phyloP scores from a whole-genome alignment of 352 stramenopile species.

The Phytophthora crassamura region DNA sequence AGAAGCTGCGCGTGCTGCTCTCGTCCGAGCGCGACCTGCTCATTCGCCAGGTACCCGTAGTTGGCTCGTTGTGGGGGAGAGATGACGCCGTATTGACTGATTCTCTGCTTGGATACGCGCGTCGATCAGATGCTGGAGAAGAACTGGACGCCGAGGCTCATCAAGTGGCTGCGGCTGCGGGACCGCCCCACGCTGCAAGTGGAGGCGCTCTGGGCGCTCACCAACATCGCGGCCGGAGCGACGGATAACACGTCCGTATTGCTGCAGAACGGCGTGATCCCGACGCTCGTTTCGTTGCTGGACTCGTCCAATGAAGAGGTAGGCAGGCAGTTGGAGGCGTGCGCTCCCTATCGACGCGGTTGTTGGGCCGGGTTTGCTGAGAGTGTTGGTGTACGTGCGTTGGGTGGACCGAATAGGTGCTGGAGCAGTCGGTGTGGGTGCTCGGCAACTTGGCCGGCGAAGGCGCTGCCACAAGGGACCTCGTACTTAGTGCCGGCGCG shows the following conservation, averaged over 20 bases:
- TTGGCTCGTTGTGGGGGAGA: not conserved
- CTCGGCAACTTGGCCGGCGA: constrained; percentile 93
- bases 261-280: constrained; percentile 93
- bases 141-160: constrained; percentile 87
- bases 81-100: constrained; percentile 16
- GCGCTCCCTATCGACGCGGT: constrained; percentile 23
- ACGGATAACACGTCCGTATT: constrained; percentile 93
- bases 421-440: constrained; percentile 95
- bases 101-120: not conserved
- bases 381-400: constrained; percentile 32
- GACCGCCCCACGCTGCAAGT: constrained; percentile 89
- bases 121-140: constrained; percentile 84
- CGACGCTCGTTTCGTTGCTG: constrained; percentile 91
- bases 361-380: constrained; percentile 37
- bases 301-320: constrained; percentile 93
- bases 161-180: constrained; percentile 84
- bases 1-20: constrained; percentile 87
- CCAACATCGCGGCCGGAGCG: constrained; percentile 94
- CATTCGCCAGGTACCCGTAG: constrained; percentile 74
- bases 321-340: constrained; percentile 22
- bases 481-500: constrained; percentile 87
- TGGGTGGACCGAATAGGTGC: constrained; percentile 61
- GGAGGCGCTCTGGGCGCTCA: constrained; percentile 95
- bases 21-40: constrained; percentile 85
- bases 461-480: constrained; percentile 86